Base-by-base conservation (phyloP, 441 rosid genomes). In the Adansonia rubrostipa region DNA sequence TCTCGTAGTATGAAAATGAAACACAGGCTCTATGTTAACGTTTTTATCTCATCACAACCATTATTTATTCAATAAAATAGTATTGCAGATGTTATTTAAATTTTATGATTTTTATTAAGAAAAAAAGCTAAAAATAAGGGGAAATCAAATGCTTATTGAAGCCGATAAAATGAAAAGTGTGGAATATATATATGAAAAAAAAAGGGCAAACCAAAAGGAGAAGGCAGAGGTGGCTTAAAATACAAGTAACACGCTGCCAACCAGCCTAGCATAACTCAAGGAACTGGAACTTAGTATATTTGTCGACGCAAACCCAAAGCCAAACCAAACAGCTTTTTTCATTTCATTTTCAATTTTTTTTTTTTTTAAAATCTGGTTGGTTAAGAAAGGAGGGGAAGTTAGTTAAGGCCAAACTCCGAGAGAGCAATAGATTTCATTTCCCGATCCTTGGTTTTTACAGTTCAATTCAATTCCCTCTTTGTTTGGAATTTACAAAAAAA, bases 381-480 rank as follows among this genome's bases (percentile, higher is more conserved):
- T 53, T 71, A 71, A 28, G 54, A 71, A 33, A 33, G 63, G 75
- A 72, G 61, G 63, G 75, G 75, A 72, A 72, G 63, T 72, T 72
- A 15, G 28, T 72, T 72, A 36, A n/a, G 63, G 22, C 63, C 47
- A 14, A 71, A 58, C 22, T 58, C 63, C 14, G 9, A 19, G 9
- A 9, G 33, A 20, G 22, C 0, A 44, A 44, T 44, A 44, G 47
- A 44, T 44, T 44, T 44, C 47, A 44, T 44, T 6, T 44, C 47
- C 68, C 19, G 10, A 36, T 11, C 45, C 0, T 4, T 44, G 1
- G 47, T 44, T 44, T 5, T 5, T 11, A 9, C 5, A 10, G 11
- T 47, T 50, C 47, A 6, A 6, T 44, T 7, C 47, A 6, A 6
- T 44, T 44, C 47, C 47, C 47, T 44, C 47, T 44, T 7, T 44